Evolutionary conservation across 2,329 filamentous ascomycete species (phyloP), one percentile per base, ranked within the genome.

Genomic region (Sclerotinia subarctica): DNA sequence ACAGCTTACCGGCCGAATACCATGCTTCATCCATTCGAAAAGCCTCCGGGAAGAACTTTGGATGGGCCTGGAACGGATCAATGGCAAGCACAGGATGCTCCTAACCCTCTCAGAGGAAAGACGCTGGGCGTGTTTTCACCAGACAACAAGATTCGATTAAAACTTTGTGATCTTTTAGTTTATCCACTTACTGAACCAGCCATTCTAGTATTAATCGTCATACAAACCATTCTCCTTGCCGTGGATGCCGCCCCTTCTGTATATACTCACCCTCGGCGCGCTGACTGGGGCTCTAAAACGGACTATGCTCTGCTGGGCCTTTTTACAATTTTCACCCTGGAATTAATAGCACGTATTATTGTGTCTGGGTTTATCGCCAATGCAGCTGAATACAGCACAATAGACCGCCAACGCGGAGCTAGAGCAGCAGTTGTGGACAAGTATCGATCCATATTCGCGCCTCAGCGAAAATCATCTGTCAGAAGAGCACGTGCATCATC

Each of bases 281-380:
- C 81, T 2, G 78, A 78, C 60, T 97, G 92, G 90, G 91, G 92
- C 2, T 79, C 76, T 38, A 54, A 64, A 11, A 75, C 73, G 24
- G 74, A 76, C 29, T 74, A 72, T 35, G 88, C 90, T 32, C 86
- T 98, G 68, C 83, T 98, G 56, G 88, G 79, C 2, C 86, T 99
- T 7, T 99, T 99, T 78, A 82, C 90, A 68, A 86, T 99, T 62
- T 99, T 98, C 77, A 97, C 94, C 0, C 75, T 96, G 29, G 96
- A 99, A 78, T 85, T 96, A 47, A 81, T 90, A 67, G 88, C 92
- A 70, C 90, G 94, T 67, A 89, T 94, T 53, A 90, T 99, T 69
- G 96, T 99, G 0, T 99, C 95, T 0, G 96, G 95, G 0, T 91
- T 99, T 74, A 84, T 99, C 44, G 82, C 96, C 72, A 99, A 99